phyloP scores from a whole-genome alignment of 345 rosid species.

The Bruguiera parviflora region DNA sequence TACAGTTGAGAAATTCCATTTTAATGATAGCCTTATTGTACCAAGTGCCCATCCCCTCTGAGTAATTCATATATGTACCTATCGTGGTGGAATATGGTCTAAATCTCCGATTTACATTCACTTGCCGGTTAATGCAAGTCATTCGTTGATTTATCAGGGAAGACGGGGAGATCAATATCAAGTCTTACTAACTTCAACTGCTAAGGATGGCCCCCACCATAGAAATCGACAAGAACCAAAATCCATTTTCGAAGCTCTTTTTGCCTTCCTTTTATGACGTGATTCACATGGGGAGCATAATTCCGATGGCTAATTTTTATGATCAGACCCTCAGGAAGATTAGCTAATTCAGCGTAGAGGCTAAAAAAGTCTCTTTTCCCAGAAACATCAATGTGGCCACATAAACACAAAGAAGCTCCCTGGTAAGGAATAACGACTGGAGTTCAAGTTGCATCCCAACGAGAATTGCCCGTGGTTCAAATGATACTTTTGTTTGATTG shows the following conservation, averaged over 20 bases:
- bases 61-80: not conserved
- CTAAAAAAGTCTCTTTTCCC: not conserved
- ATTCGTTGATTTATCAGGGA: conserved; percentile 34
- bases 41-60: not conserved
- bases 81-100: too few species aligned
- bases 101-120: too few species aligned
- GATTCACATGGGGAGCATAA: conserved; percentile 6
- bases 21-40: not conserved
- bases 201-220: conserved; percentile 24
- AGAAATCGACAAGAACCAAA: conserved; percentile 42
- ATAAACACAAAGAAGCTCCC: not conserved
- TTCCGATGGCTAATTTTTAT: conserved; percentile 11
- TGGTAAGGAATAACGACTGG: conserved; percentile 4
- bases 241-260: conserved; percentile 68
- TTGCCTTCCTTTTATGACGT: conserved; percentile 71
- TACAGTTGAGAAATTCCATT: not conserved
- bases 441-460: conserved; percentile 16
- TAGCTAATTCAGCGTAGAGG: not conserved
- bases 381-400: not conserved
- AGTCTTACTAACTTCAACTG: conserved; percentile 38
- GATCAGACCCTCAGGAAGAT: conserved; percentile 14
- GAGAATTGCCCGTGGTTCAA: conserved; percentile 13
- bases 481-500: conserved; percentile 25
- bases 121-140: not conserved
- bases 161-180: conserved; percentile 40